These are phyloP conservation scores for Trametopsis cervina DNA, from an alignment of 768 basidiomycete genomes.

Conservation along the genomic window DNA sequence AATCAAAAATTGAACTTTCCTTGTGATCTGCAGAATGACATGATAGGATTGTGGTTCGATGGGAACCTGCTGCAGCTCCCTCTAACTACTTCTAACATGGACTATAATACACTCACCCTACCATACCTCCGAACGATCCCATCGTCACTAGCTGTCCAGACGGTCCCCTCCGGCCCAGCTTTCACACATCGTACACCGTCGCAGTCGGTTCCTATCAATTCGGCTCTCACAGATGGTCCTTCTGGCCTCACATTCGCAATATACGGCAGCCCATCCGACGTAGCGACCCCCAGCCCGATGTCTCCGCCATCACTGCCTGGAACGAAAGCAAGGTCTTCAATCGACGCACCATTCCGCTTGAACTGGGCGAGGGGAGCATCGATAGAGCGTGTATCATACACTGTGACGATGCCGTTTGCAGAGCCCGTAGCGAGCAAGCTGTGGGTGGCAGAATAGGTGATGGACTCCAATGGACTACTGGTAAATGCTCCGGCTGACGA, in stretches of 20 bases:
- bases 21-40: too few species aligned
- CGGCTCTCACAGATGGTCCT: conserved; percentile 34
- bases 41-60: too few species aligned
- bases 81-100: too few species aligned
- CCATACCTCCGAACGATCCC: conserved; percentile 48
- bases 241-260: conserved; percentile 36
- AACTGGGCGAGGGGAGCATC: conserved; percentile 32
- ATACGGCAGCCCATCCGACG: conserved; percentile 56
- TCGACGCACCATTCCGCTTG: conserved; percentile 36
- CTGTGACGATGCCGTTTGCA: conserved; percentile 41
- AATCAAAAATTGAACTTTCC: too few species aligned
- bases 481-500: conserved; percentile 18
- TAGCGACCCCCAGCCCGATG: conserved; percentile 40
- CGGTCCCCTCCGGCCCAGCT: conserved; percentile 24
- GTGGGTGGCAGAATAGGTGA: conserved; percentile 34
- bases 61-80: too few species aligned
- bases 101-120: too few species aligned
- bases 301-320: conserved; percentile 9
- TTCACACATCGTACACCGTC: conserved; percentile 46
- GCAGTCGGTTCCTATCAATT: conserved; percentile 55
- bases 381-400: conserved; percentile 50
- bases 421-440: conserved; percentile 56
- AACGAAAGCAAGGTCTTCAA: conserved; percentile 38
- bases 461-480: conserved; percentile 33
- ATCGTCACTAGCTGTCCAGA: conserved; percentile 61